Evolutionary conservation across 1,284 basidiomycete species (phyloP).

Genomic region (Leccinum huronense): DNA sequence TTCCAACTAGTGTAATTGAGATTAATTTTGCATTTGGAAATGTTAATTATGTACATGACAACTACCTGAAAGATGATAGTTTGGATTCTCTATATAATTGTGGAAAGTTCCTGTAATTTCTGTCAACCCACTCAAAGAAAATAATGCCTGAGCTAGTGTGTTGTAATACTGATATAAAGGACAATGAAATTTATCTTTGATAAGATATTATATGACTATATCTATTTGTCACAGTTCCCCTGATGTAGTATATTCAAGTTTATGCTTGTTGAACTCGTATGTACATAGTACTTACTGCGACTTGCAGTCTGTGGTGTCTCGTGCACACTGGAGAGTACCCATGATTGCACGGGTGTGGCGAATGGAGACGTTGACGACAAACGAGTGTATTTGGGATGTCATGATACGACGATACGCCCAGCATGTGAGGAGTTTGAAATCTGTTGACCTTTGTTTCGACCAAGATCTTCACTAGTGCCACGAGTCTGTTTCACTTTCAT

Average conservation of each 20-base stretch:
- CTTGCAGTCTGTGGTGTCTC: slow-evolving; percentile 31
- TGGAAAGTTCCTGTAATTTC: background rate
- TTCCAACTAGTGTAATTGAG: background rate
- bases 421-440: slow-evolving; percentile 35
- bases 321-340: slow-evolving; percentile 35
- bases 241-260: background rate
- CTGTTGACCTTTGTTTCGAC: slow-evolving; percentile 32
- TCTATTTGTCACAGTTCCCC: background rate
- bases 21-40: background rate
- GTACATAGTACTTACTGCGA: slow-evolving; percentile 2
- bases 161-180: background rate
- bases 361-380: slow-evolving; percentile 49
- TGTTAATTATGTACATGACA: background rate
- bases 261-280: no score
- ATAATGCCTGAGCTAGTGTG: background rate
- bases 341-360: slow-evolving; percentile 34
- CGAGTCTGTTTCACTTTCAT: no score
- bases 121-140: background rate
- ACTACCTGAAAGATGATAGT: background rate
- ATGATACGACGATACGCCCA: slow-evolving; percentile 52
- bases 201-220: background rate
- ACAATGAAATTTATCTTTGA: background rate
- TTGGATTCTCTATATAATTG: background rate
- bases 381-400: slow-evolving; percentile 54
- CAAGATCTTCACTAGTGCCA: no score